Base-by-base conservation (phyloP, 805 yeast species). In the Candida rishiriensis region DNA sequence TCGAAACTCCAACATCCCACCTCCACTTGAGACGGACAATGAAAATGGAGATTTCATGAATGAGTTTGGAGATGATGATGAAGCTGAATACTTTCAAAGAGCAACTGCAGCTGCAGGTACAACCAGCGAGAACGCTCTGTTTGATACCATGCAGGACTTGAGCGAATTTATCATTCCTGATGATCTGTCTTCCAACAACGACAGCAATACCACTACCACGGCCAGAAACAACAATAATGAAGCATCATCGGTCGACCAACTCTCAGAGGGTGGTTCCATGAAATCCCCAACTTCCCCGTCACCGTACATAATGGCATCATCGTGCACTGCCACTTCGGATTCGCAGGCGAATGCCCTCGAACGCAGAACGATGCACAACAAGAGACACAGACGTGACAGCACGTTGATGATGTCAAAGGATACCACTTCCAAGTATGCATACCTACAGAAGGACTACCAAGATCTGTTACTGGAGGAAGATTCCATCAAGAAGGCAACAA, bases 61-160 rank as follows among this genome's bases (percentile, higher is more conserved):
- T 40, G 63, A 59, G 29, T 43, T 48, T 21, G 50, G 52, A 12
- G 62, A 54, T 38, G 56, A 54, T 29, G 54, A 52, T 14, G 48
- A 48, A 10, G 43, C 10, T 36, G 40, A 16, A 28, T 40, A 40
- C 17, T 14, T 30, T 14, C 35, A 35, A 28, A 50, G 53, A 29
- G 42, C 51, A 18, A 55, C 55, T 41, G 73, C 69, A 33, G 81
- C 74, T 28, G 59, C 55, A 29, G 58, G 65, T 48, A 12, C 31
- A 29, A 10, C 33, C 13, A 30, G 14, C 14, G 33, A 30, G 3
- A 13, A 12, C 5, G 14, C 13, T 30, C 13, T 13, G 13, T 30
- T n/a, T 12, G 14, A 5, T 13, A 13, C 14, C 14, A 78, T 72
- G 43, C 71, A 69, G 34, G 78, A 80, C 48, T 67, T 53, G 31